phyloP scores from a whole-genome alignment of 805 yeast species.

The Saccharomyces cerevisiae region DNA sequence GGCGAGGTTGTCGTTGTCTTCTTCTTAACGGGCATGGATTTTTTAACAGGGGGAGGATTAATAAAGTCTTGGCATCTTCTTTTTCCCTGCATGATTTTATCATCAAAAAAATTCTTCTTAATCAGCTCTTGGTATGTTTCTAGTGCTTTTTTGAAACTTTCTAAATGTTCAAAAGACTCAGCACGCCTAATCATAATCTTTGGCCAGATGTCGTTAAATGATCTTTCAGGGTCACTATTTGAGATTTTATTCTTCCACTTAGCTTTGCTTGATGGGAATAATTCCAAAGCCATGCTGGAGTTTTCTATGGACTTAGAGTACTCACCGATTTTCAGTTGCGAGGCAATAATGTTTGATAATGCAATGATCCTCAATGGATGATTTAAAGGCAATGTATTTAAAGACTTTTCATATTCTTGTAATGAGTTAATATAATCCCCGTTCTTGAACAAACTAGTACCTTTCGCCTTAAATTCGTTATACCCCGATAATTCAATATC shows the following conservation, averaged over 20 bases:
- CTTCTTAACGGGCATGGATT: conserved; percentile 7
- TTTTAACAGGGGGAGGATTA: conserved; percentile 37
- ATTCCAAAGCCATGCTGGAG: conserved; percentile 24
- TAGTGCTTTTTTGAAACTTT: conserved; percentile 58
- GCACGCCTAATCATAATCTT: conserved; percentile 67
- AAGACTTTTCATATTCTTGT: conserved; percentile 47
- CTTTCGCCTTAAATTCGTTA: conserved; percentile 45
- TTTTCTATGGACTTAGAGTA: conserved; percentile 33
- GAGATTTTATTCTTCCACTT: conserved; percentile 40
- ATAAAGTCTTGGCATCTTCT: conserved; percentile 65
- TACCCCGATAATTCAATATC: conserved; percentile 31
- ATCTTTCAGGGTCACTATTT: conserved; percentile 17
- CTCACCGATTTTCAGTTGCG: conserved; percentile 62
- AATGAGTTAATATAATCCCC: conserved; percentile 76
- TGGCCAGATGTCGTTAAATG: conserved; percentile 55
- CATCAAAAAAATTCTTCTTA: conserved; percentile 57
- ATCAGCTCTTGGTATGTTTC: conserved; percentile 53
- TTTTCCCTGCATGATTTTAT: conserved; percentile 67
- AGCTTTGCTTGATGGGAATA: conserved; percentile 32
- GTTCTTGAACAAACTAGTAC: conserved; percentile 55
- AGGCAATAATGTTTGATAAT: conserved; percentile 66
- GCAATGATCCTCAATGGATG: conserved; percentile 64
- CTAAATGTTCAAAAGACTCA: conserved; percentile 76
- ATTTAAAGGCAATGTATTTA: conserved; percentile 48
- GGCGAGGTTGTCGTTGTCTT: conserved; percentile 1